A percentile compares a stretch with the other conserved stretches of the same genome.
Conservation (phyloP, 2,329 filamentous ascomycete species). For the Mycogone perniciosa region DNA sequence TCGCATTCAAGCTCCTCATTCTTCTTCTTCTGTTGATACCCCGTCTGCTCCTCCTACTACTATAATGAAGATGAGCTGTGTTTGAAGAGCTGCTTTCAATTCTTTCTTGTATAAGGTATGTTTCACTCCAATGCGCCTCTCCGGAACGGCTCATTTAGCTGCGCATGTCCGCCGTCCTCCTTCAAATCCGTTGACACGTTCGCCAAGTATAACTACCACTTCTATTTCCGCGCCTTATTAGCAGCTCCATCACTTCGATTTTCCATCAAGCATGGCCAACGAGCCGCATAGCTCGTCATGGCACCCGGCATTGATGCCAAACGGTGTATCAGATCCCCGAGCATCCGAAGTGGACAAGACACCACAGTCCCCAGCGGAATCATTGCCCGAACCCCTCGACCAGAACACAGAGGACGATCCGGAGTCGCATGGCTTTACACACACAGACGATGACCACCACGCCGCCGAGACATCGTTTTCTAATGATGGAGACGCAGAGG, state of each 20-base stretch:
- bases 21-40: constrained; percentile 7
- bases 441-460: constrained; percentile 7
- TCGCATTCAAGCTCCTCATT: background rate
- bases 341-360: constrained; percentile 13
- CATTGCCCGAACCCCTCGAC: constrained; percentile 3
- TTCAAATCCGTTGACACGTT: background rate
- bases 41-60: constrained; percentile 11
- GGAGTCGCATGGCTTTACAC: background rate
- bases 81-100: constrained; percentile 13
- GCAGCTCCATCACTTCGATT: constrained; percentile 2
- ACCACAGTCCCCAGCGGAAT: constrained; percentile 4
- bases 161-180: background rate
- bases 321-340: constrained; percentile 18
- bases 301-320: constrained; percentile 37
- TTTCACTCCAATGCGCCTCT: background rate
- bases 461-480: constrained; percentile 17
- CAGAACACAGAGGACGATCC: background rate
- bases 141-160: background rate
- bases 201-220: constrained; percentile 1
- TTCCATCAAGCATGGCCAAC: constrained; percentile 29
- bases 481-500: constrained; percentile 20
- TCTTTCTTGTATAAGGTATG: constrained; percentile 15
- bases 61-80: constrained; percentile 16
- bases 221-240: constrained; percentile 4
- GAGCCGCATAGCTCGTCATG: constrained; percentile 32